These are phyloP conservation scores for Colletotrichum incanum DNA, from an alignment of 2,329 filamentous ascomycete genomes.

Conservation along the genomic window DNA sequence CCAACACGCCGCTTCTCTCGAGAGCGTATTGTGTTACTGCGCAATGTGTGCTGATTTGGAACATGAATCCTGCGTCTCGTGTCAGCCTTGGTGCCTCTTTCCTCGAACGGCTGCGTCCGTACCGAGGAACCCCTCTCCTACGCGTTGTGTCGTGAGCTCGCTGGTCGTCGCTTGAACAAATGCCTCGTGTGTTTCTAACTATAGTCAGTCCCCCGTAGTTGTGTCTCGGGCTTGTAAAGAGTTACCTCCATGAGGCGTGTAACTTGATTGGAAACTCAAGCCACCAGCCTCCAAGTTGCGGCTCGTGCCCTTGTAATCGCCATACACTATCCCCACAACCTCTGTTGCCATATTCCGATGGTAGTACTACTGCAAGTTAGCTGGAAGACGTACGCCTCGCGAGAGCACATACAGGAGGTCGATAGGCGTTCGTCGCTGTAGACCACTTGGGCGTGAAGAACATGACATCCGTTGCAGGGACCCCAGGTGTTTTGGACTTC, in stretches of 20 bases:
- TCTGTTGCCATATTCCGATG: conserved; percentile 70
- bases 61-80: conserved; percentile 51
- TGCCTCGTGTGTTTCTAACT: conserved; percentile 46
- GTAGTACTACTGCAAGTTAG: conserved; percentile 60
- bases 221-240: conserved; percentile 26
- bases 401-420: conserved; percentile 58
- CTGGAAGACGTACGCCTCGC: background rate
- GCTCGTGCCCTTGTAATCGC: conserved; percentile 50
- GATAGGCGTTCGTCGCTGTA: conserved; percentile 70
- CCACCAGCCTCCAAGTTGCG: conserved; percentile 50
- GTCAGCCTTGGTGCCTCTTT: conserved; percentile 48
- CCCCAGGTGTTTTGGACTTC: conserved; percentile 66
- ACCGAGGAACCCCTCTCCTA: conserved; percentile 47
- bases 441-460: conserved; percentile 77
- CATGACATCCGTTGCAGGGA: conserved; percentile 73
- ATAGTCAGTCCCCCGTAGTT: background rate
- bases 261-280: conserved; percentile 50
- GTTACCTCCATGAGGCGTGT: conserved; percentile 49
- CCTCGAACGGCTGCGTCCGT: background rate
- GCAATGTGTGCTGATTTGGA: conserved; percentile 48
- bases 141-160: conserved; percentile 45
- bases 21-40: conserved; percentile 47
- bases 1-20: conserved; percentile 41
- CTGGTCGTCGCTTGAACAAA: conserved; percentile 45
- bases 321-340: conserved; percentile 62